Evolutionary conservation across 164 flowering plant species (phyloP), one percentile per base, ranked within the genome.

Genomic region (Aristolochia fimbriata): DNA sequence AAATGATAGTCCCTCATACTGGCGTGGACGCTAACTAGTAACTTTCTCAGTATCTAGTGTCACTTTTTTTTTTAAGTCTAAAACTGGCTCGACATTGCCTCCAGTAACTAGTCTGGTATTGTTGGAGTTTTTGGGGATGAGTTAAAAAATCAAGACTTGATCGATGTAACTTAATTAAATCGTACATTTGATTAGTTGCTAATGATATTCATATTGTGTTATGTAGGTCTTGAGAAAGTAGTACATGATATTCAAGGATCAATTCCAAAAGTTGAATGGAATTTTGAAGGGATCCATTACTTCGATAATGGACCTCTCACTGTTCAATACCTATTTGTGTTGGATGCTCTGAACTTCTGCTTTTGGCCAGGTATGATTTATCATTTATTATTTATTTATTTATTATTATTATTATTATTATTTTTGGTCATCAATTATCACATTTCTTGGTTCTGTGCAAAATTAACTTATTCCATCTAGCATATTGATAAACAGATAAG

Each of bases 261-360:
- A 43, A 77, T 93, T 62, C 98, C 97, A 2, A 82, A 82, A 59
- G 87, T 90, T 54, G 83, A 82, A 59, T 93, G 98, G 97, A 77
- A 90, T 85, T 90, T 79, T 59, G 98, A 93, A 80, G 94, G 96
- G 70, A 90, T 87, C 82, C 98, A 93, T 66, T 93, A 83, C 63
- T 90, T 87, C 21, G 98, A 93, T 57, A 68, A 82, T 65, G 97
- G 97, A 0, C 92, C 96, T 2, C 90, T 93, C 50, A 84, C 98
- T 19, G 88, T 93, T 63, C 98, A 93, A 74, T 93, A 93, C 70
- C 68, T 90, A 45, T 73, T 90, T 61, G 96, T 90, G 17, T 68
- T 93, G 76, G 98, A 91, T 63, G 83, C 98, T 11, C 46, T 93
- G 65, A 93, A 93, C 76, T 90, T 93, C 68, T 93, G 98, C 67